Conservation (phyloP, 1,139 yeast genomes). For the Suhomyces coccinellae region DNA sequence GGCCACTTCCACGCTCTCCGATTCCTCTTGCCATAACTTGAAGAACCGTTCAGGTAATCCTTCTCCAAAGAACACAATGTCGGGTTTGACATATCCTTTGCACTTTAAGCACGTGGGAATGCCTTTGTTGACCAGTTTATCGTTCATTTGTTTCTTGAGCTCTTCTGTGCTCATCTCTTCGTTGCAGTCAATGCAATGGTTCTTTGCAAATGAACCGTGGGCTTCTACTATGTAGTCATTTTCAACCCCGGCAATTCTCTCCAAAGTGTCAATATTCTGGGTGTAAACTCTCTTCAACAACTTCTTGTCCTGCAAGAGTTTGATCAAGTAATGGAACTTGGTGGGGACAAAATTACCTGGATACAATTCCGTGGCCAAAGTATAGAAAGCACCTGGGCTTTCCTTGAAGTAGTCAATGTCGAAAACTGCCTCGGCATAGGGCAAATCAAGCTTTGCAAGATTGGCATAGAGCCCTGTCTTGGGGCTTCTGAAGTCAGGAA, state of each 20-base stretch:
- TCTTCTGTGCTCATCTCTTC: constrained; percentile 52
- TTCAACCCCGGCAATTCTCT: constrained; percentile 75
- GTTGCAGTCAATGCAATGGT: constrained; percentile 78
- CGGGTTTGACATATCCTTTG: constrained; percentile 81
- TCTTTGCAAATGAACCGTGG: constrained; percentile 87
- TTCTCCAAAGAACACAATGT: constrained; percentile 92
- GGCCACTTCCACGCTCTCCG: constrained; percentile 62
- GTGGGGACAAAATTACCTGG: constrained; percentile 90
- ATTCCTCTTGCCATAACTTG: constrained; percentile 66
- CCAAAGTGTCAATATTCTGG: constrained; percentile 91
- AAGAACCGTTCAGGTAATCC: constrained; percentile 71
- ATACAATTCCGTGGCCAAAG: constrained; percentile 77
- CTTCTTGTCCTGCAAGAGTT: constrained; percentile 62
- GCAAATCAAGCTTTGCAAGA: constrained; percentile 68
- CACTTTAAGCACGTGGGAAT: constrained; percentile 59
- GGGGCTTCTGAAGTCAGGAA: constrained; percentile 93
- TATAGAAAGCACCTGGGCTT: constrained; percentile 80
- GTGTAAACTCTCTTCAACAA: constrained; percentile 73
- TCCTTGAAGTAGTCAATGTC: constrained; percentile 78
- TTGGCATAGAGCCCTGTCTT: constrained; percentile 88
- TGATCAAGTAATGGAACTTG: constrained; percentile 71
- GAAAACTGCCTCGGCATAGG: constrained; percentile 94
- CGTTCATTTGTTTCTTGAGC: constrained; percentile 45
- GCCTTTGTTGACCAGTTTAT: constrained; percentile 29
- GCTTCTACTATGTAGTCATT: constrained; percentile 77